Evolutionary conservation across 495 filamentous ascomycete genomes (phyloP).

Genomic region (Podospora fimiseda): DNA sequence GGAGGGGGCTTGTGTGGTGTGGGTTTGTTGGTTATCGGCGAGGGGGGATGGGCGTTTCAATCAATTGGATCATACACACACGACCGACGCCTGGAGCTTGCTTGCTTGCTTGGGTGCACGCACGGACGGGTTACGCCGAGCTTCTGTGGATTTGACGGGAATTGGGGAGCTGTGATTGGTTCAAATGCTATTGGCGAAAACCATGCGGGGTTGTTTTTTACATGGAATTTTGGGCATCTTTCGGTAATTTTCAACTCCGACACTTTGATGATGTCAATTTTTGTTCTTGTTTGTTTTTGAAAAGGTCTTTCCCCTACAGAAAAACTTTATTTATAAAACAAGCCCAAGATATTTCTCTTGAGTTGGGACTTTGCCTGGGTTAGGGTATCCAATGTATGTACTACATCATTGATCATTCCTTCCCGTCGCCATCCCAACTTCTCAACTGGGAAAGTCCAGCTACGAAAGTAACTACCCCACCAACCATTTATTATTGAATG

Average conservation of each 20-base stretch:
- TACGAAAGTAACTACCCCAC: too few relatives aligned
- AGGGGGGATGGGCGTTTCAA: background rate
- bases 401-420: too few relatives aligned
- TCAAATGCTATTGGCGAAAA: background rate
- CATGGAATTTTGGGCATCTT: background rate
- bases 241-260: background rate
- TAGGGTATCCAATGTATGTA: too few relatives aligned
- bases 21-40: slow-evolving; percentile 9
- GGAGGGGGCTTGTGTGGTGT: slow-evolving; percentile 37
- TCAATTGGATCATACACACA: slow-evolving; percentile 5
- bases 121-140: background rate
- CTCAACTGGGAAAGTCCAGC: too few relatives aligned
- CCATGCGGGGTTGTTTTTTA: background rate
- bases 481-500: too few relatives aligned
- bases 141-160: background rate
- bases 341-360: too few relatives aligned
- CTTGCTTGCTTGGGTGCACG: background rate
- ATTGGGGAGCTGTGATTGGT: slow-evolving; percentile 11
- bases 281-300: too few relatives aligned
- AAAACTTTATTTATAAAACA: too few relatives aligned
- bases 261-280: background rate
- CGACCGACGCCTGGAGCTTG: background rate
- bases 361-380: too few relatives aligned
- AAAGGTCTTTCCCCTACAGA: too few relatives aligned
- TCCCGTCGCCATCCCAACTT: too few relatives aligned